Evolutionary conservation across 768 basidiomycete genomes (phyloP), one percentile per base, ranked within the genome.

Genomic region (Trametes maxima): DNA sequence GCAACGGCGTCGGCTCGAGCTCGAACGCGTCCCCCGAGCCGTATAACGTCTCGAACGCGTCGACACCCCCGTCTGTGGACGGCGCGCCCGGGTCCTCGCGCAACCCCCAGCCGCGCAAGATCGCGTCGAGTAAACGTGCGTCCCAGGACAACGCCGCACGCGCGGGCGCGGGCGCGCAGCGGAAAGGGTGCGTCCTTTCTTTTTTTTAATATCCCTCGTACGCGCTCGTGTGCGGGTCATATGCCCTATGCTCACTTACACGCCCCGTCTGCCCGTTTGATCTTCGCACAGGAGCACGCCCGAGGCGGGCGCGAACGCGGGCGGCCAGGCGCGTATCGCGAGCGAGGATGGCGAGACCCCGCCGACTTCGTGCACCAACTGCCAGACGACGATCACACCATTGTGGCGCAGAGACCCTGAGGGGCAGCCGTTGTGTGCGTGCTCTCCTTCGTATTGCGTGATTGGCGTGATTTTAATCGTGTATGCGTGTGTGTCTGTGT

Each of bases 311-410:
- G 50, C 59, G 53, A 69, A 65, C 57, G 69, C 66, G 57, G 81
- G 79, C 65, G 78, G 77, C 13, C 56, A 55, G 42, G 57, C 62
- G 16, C 57, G 62, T 11, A 54, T 57, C 24, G 77, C 72, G 44
- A 79, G 79, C 49, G 92, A 89, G 62, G 88, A 90, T 57, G 84
- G 81, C 53, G 90, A 92, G 47, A 80, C 82, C 59, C 72, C 85
- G 7, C 92, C 89, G 10, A 97, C 94, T 1, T 78, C 91, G 28
- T 98, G 95, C 73, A 94, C 92, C 6, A 98, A 98, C 71, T 98
- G 95, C 74, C 88, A 92, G 68, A 98, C 95, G 57, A 95, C 92
- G 13, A 97, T 94, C 71, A 98, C 95, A 40, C 94, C 94, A 10
- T 77, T 96, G 47, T 96, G 94, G 94, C 82, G 94, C 73, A 79